phyloP scores from a whole-genome alignment of 331 rosid genomes.

The Rhamnella rubrinervis region DNA sequence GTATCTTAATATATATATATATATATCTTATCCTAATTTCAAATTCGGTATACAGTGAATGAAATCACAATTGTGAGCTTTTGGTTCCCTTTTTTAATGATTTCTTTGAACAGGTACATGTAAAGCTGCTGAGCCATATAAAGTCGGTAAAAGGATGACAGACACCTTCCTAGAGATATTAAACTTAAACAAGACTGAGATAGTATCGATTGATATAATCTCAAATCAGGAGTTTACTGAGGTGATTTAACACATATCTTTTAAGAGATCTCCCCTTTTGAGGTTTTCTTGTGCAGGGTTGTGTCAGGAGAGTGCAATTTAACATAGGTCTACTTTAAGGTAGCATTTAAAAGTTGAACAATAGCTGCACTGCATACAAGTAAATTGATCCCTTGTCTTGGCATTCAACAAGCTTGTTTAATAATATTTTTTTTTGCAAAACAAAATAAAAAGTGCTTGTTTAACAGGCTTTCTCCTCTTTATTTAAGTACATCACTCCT shows the following conservation, averaged over 20 bases:
- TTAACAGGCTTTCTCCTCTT: not conserved
- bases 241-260: conserved; percentile 51
- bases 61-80: conserved; percentile 4
- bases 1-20: conserved; percentile 23
- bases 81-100: conserved; percentile 16
- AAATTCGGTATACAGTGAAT: conserved; percentile 2
- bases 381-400: not conserved
- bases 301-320: conserved; percentile 2
- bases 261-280: not conserved
- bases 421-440: not conserved
- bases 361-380: not conserved
- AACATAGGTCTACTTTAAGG: not conserved
- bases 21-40: conserved; percentile 16
- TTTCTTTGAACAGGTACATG: conserved; percentile 76
- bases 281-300: conserved; percentile 1
- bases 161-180: conserved; percentile 78
- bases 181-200: conserved; percentile 96
- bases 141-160: conserved; percentile 95
- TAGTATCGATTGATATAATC: conserved; percentile 85
- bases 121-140: conserved; percentile 92
- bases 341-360: not conserved
- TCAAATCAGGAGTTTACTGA: conserved; percentile 99
- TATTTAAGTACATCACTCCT: not conserved
- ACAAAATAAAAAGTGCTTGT: not conserved
- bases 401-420: conserved; percentile 1